phyloP scores from a whole-genome alignment of 345 rosid species.

The Lepidium sativum region DNA sequence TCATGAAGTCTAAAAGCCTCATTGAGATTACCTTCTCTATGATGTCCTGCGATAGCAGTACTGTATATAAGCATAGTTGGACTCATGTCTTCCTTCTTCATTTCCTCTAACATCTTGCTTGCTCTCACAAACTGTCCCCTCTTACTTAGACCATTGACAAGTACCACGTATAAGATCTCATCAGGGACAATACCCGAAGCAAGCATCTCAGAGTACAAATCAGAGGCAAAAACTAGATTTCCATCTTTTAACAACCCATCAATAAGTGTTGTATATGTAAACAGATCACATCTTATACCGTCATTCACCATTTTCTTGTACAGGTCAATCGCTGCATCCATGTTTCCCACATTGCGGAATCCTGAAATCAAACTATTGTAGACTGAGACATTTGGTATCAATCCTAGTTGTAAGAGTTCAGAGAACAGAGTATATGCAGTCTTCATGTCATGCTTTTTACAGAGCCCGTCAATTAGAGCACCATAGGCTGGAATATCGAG shows the following conservation, averaged over 20 bases:
- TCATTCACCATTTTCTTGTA: conserved; percentile 45
- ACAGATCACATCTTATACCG: conserved; percentile 42
- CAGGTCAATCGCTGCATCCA: conserved; percentile 15
- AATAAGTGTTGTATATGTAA: conserved; percentile 62
- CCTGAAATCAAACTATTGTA: conserved; percentile 61
- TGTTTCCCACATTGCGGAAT: conserved; percentile 5
- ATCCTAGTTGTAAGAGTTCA: conserved; percentile 51
- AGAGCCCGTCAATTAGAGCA: conserved; percentile 56
- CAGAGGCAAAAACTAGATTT: conserved; percentile 39
- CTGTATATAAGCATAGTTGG: conserved; percentile 53
- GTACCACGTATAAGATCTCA: conserved; percentile 33
- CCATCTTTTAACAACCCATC: conserved; percentile 61
- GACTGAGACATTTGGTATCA: conserved; percentile 43
- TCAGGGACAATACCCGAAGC: conserved; percentile 54
- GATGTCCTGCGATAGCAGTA: conserved; percentile 50
- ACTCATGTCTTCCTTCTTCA: conserved; percentile 33
- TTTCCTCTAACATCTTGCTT: conserved; percentile 43
- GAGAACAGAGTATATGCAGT: conserved; percentile 41
- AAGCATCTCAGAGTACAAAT: conserved; percentile 59
- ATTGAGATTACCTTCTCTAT: conserved; percentile 51
- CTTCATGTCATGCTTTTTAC: conserved; percentile 49
- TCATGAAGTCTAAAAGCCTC: conserved; percentile 62
- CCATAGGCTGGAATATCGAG: conserved; percentile 46
- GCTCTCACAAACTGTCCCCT: conserved; percentile 62
- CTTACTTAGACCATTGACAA: conserved; percentile 50